Percentiles rank a stretch among this genome's conserved stretches.
Conservation (phyloP, 257 asterid genomes). For the Nicotiana paniculata region DNA sequence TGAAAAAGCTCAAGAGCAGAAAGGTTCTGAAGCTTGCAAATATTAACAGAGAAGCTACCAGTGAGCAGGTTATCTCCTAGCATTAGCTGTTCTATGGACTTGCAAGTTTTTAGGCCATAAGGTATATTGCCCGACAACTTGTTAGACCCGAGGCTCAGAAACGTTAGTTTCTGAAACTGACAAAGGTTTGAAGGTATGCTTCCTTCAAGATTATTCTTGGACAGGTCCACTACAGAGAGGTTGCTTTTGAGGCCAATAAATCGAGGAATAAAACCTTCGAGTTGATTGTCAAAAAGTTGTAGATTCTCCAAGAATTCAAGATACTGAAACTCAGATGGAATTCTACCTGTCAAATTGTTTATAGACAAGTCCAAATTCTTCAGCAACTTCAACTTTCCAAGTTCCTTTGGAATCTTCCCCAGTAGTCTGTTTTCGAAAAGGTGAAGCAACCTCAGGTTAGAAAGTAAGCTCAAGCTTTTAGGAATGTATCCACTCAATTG, state of each 20-base stretch:
- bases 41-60: conserved; percentile 63
- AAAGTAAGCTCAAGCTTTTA: conserved; percentile 31
- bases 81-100: conserved; percentile 70
- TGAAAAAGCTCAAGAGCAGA: conserved; percentile 72
- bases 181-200: conserved; percentile 63
- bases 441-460: conserved; percentile 53
- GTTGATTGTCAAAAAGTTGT: conserved; percentile 70
- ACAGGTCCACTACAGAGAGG: conserved; percentile 57
- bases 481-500: conserved; percentile 58
- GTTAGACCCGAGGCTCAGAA: conserved; percentile 77
- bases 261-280: conserved; percentile 61
- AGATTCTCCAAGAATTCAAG: conserved; percentile 50
- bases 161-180: conserved; percentile 36
- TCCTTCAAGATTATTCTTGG: conserved; percentile 71
- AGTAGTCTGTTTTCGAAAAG: conserved; percentile 67
- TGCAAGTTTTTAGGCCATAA: conserved; percentile 65
- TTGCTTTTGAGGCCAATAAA: conserved; percentile 53
- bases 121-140: conserved; percentile 69
- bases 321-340: conserved; percentile 56
- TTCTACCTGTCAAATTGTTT: conserved; percentile 67
- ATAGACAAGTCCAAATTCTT: conserved; percentile 57
- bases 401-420: conserved; percentile 57
- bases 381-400: conserved; percentile 46
- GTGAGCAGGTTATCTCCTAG: conserved; percentile 74
- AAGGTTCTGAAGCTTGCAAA: conserved; percentile 59